phyloP scores from a whole-genome alignment of 179 eudicot genomes.

The Actinidia arguta region DNA sequence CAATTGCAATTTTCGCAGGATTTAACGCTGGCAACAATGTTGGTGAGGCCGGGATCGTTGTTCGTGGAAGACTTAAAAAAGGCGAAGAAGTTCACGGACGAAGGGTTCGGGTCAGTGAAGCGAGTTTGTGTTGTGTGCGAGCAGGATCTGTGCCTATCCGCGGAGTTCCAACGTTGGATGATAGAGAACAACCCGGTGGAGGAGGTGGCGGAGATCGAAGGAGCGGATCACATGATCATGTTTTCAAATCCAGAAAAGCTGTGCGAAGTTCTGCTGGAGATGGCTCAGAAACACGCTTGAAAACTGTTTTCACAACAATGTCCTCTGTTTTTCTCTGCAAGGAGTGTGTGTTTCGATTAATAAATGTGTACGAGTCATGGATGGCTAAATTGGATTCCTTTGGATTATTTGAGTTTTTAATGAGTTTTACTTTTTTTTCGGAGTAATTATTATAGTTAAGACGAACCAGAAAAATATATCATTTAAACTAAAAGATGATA shows the following conservation, averaged over 20 bases:
- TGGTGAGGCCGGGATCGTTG: slow-evolving; percentile 5
- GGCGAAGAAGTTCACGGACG: slow-evolving; percentile 35
- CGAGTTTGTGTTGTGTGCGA: slow-evolving; percentile 34
- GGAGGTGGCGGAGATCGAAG: slow-evolving; percentile 45
- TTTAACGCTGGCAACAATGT: neutral
- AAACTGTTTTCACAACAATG: too few species aligned
- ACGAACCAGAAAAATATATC: too few species aligned
- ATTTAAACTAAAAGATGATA: too few species aligned
- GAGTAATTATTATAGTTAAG: too few species aligned
- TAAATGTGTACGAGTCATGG: too few species aligned
- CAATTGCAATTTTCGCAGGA: too few species aligned
- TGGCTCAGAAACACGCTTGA: slow-evolving; percentile 26
- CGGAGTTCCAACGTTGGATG: slow-evolving; percentile 36
- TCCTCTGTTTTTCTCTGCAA: too few species aligned
- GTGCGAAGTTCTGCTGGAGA: slow-evolving; percentile 31
- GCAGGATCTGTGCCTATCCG: slow-evolving; percentile 39
- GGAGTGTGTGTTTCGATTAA: too few species aligned
- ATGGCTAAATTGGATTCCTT: too few species aligned
- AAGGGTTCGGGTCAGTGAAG: slow-evolving; percentile 41
- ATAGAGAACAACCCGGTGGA: slow-evolving; percentile 35
- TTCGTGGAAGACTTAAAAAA: neutral
- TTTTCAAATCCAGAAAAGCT: slow-evolving; percentile 40
- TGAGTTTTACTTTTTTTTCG: too few species aligned
- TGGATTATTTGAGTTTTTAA: too few species aligned
- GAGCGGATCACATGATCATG: slow-evolving; percentile 60